Conservation (phyloP, 2,329 filamentous ascomycete species). For the Cladophialophora bantiana region DNA sequence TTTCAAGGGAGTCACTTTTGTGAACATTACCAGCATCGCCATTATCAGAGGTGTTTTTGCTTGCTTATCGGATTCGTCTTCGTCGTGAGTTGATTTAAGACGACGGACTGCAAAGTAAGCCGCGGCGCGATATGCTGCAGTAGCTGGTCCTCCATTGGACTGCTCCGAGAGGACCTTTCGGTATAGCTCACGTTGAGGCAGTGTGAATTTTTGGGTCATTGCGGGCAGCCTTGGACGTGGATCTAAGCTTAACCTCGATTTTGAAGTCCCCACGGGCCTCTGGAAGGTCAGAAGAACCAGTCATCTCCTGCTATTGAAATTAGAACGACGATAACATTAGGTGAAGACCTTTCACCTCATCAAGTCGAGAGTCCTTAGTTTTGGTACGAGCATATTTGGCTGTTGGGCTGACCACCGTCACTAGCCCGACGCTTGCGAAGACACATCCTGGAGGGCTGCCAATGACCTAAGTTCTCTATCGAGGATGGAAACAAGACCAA, state of each 20-base stretch:
- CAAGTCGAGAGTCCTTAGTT: slow-evolving; percentile 22
- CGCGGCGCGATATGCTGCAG: background rate
- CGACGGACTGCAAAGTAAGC: background rate
- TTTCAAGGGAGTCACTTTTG: slow-evolving; percentile 10
- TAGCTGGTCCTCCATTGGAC: slow-evolving; percentile 22
- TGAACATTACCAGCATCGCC: slow-evolving; percentile 1
- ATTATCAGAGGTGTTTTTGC: background rate
- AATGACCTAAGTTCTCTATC: background rate
- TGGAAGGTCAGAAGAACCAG: slow-evolving; percentile 12
- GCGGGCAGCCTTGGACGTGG: slow-evolving; percentile 23
- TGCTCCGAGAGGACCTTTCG: slow-evolving; percentile 22
- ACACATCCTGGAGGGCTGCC: slow-evolving; percentile 7
- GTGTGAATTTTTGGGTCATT: slow-evolving; percentile 24
- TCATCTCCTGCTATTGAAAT: slow-evolving; percentile 22
- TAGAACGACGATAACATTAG: slow-evolving; percentile 19
- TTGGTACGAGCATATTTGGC: slow-evolving; percentile 20
- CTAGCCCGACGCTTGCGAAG: slow-evolving; percentile 24
- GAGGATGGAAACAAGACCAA: slow-evolving; percentile 15
- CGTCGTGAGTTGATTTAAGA: slow-evolving; percentile 36
- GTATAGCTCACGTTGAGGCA: slow-evolving; percentile 24
- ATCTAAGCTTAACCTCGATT: slow-evolving; percentile 27
- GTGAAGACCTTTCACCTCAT: slow-evolving; percentile 21
- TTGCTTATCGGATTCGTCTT: slow-evolving; percentile 58
- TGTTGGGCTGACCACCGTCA: slow-evolving; percentile 18
- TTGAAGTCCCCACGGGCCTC: slow-evolving; percentile 20